phyloP scores from a whole-genome alignment of 306 rosid genomes.

The Alnus glutinosa region DNA sequence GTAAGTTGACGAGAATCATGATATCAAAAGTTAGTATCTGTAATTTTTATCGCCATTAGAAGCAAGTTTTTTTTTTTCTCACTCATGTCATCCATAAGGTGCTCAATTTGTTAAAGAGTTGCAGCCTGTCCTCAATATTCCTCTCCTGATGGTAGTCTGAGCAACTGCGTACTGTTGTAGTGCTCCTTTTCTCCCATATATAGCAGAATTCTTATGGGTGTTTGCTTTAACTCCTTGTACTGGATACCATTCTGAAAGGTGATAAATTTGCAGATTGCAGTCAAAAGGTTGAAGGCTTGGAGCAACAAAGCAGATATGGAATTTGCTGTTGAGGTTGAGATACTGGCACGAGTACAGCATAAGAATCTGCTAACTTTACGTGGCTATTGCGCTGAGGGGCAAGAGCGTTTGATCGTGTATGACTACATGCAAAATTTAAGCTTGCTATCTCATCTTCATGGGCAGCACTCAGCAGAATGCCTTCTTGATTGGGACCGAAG shows the following conservation, averaged over 20 bases:
- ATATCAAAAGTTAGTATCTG: too few species aligned
- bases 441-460: conserved; percentile 92
- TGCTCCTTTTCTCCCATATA: background rate
- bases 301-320: conserved; percentile 95
- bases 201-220: background rate
- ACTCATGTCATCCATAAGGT: too few species aligned
- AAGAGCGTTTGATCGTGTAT: conserved; percentile 87
- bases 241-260: conserved; percentile 25
- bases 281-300: conserved; percentile 94
- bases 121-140: background rate
- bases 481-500: conserved; percentile 88
- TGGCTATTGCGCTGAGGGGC: conserved; percentile 98
- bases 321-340: conserved; percentile 93
- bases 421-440: conserved; percentile 96
- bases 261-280: conserved; percentile 68
- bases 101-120: background rate
- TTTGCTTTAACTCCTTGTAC: background rate
- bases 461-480: conserved; percentile 87
- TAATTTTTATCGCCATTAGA: background rate
- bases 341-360: conserved; percentile 92
- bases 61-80: background rate
- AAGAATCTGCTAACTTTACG: conserved; percentile 92
- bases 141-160: background rate
- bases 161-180: background rate
- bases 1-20: background rate